Evolutionary conservation across 257 asterid genomes (phyloP).

Genomic region (Vinca minor): DNA sequence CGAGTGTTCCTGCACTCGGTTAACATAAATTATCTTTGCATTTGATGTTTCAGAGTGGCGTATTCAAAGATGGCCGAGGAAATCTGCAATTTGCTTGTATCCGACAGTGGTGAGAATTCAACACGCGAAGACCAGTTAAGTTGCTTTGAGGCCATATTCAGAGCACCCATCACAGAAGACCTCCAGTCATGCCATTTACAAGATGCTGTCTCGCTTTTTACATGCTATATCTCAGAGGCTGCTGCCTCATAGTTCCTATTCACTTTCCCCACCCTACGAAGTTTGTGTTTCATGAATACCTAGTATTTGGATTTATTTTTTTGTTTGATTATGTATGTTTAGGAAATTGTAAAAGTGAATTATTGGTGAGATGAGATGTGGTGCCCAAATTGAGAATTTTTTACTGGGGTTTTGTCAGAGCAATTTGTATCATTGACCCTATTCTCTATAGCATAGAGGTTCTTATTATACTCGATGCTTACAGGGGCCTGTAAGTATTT

Average conservation of each 20-base stretch:
- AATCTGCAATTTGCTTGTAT: constrained; percentile 57
- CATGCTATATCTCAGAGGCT: constrained; percentile 49
- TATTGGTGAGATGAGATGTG: no score
- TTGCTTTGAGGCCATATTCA: constrained; percentile 57
- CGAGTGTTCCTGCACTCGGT: neutral
- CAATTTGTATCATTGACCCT: neutral
- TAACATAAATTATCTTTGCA: neutral
- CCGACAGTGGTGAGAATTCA: constrained; percentile 40
- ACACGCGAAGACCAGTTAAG: constrained; percentile 51
- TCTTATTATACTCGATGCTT: no score
- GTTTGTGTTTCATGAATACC: neutral
- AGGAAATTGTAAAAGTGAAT: no score
- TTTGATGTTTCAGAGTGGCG: constrained; percentile 51
- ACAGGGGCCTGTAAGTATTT: no score
- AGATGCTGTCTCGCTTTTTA: constrained; percentile 63
- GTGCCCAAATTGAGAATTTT: no score
- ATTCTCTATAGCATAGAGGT: no score
- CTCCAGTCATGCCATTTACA: constrained; percentile 64
- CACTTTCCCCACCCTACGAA: neutral
- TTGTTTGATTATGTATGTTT: no score
- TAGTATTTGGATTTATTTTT: no score
- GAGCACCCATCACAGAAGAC: constrained; percentile 76
- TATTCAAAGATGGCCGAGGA: constrained; percentile 94
- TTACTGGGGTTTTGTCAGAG: no score
- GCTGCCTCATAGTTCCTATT: constrained; percentile 24